Conservation (phyloP, 331 rosid genomes). For the Stylosanthes scabra region DNA sequence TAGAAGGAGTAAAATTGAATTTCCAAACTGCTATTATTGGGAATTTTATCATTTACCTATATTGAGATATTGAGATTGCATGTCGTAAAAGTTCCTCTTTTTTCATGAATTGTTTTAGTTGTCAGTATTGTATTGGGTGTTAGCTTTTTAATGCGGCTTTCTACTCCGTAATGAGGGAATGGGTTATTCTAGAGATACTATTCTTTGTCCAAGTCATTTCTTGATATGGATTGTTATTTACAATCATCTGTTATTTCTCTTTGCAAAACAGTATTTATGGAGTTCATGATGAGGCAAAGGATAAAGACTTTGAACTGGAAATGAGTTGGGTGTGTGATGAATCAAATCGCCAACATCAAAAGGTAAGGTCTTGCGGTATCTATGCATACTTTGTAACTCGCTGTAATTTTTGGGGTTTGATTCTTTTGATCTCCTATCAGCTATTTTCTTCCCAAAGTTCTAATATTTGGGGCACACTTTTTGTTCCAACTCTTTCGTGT, state of each 20-base stretch:
- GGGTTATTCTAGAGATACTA: background rate
- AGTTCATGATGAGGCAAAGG: slow-evolving; percentile 98
- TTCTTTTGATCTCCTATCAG: background rate
- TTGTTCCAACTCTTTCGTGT: no score
- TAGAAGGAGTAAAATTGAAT: background rate
- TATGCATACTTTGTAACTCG: background rate
- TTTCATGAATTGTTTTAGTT: background rate
- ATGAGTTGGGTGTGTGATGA: slow-evolving; percentile 99
- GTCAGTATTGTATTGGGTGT: slow-evolving; percentile 10
- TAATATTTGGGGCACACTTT: background rate
- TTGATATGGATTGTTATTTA: slow-evolving; percentile 9
- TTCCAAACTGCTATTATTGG: background rate
- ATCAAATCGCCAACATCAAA: slow-evolving; percentile 89
- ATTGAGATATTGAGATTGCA: slow-evolving; percentile 9
- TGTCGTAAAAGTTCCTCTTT: background rate
- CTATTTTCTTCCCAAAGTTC: background rate
- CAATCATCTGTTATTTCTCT: background rate
- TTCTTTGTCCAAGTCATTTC: slow-evolving; percentile 5
- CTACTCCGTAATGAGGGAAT: background rate
- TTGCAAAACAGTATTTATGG: slow-evolving; percentile 76
- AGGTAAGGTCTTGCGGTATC: slow-evolving; percentile 54
- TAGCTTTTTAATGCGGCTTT: background rate
- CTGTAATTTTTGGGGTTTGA: background rate
- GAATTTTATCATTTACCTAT: background rate
- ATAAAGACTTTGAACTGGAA: slow-evolving; percentile 94